Base-by-base conservation (phyloP, 2,329 filamentous ascomycete species). In the Colletotrichum graminicola region DNA sequence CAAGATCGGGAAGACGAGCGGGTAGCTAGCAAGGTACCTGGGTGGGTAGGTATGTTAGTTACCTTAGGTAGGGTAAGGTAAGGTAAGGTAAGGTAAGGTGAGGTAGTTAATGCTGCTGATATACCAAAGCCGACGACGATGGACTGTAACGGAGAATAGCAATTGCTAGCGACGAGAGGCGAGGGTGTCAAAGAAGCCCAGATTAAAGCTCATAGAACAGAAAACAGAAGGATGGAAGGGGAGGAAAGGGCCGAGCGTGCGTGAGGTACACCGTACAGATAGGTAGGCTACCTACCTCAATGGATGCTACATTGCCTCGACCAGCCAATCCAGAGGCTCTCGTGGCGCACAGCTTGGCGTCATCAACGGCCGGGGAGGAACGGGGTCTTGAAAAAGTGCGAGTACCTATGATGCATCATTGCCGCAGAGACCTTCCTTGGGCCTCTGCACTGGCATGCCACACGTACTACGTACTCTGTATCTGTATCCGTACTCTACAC, bases 1-100 rank as follows among this genome's bases (percentile, higher is more conserved):
- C 68, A 68, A 68, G 64, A 68, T 71, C 65, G 68, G 65, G 68
- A 71, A 57, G 36, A 68, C 52, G 23, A 61, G 57, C 62, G 68
- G 64, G 36, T 66, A 23, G 23, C 41, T n/a, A 23, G 6, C 2
- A 21, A 21, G 41, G 18, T 45, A 45, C 39, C 12, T 14, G 16
- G 45, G 21, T 23, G 12, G 45, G 21, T 23, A 5, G 45, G 11
- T 47, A n/a, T n/a, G n/a, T n/a, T n/a, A 29, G 29, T 2, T 29
- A 29, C 29, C 29, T 29, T 29, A 29, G 29, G 29, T 29, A 29
- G 2, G 29, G 29, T 29, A 29, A 29, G 29, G 29, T 29, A 29
- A 2, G 29, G 29, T 29, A 29, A 47, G 45, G 45, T 45, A 11
- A 21, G 12, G 39, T 41, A 43, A 18, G 39, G 39, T 16, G 8